Base-by-base conservation (phyloP, 2,329 filamentous ascomycete species). In the Pseudogymnoascus sp. region DNA sequence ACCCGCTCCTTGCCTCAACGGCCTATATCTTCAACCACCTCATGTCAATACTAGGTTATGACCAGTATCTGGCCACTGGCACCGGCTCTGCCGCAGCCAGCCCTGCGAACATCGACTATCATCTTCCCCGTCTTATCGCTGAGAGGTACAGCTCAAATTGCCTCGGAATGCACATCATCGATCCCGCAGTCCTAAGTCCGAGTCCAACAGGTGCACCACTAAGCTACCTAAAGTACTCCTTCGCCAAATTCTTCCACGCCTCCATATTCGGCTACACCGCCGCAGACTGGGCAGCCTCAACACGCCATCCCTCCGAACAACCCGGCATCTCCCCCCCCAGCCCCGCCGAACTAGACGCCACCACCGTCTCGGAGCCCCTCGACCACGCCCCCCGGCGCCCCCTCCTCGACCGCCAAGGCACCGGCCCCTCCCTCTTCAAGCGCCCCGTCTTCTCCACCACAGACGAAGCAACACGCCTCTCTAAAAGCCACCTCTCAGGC, bases 11-110 rank as follows among this genome's bases (percentile, higher is more conserved):
- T 78, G 80, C n/a, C 73, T 85, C 63, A 71, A 83, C 84, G 0
- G 85, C 84, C 0, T 77, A 78, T 1, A 73, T 86, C 11, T 79
- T 88, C 62, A 76, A 86, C 69, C 73, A 69, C 0, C 70, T 90
- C 63, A 90, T 90, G 87, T 73, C 73, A 60, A 77, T 81, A 29
- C 74, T 89, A 5, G 81, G 79, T 1, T 89, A 90, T 69, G 66
- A 75, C 8, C 73, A 78, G 51, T 90, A 87, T 69, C 75, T 89
- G 4, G 80, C 77, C 6, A 82, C 81, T 60, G 86, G 82, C 39
- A 75, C 81, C 0, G 80, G 81, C 12, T 80, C 80, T 2, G 78
- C 78, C 2, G 71, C 75, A 1, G 71, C 75, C 8, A 79, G 77
- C 1, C 78, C 79, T 0, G 78, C 78, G 0, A 74, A 78, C 5